Percentiles rank a stretch among this genome's conserved stretches.
These are phyloP conservation scores for Syzygium aqueum DNA, from an alignment of 345 rosid species.

Conservation along the genomic window DNA sequence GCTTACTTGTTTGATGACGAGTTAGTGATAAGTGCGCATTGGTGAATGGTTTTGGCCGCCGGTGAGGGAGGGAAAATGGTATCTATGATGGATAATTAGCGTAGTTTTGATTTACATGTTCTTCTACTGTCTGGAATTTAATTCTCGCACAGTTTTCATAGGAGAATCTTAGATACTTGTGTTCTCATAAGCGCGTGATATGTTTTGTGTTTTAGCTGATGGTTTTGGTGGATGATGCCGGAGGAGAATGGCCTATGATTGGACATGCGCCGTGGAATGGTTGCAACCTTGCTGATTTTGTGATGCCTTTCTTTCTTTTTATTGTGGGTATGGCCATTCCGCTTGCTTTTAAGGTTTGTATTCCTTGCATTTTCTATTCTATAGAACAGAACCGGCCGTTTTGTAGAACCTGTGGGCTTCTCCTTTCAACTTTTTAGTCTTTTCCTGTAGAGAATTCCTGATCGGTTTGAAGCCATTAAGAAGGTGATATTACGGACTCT, in stretches of 20 bases:
- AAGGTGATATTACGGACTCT: constrained; percentile 55
- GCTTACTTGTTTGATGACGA: background rate
- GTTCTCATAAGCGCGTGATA: background rate
- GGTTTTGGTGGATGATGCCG: constrained; percentile 89
- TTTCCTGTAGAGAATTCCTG: constrained; percentile 38
- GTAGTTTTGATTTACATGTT: background rate
- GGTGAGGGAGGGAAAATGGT: background rate
- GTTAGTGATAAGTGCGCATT: background rate
- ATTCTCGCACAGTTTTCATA: background rate
- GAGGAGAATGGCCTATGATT: constrained; percentile 83
- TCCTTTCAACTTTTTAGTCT: background rate
- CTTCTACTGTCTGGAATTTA: background rate
- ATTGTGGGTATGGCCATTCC: constrained; percentile 88
- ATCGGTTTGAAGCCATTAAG: constrained; percentile 30
- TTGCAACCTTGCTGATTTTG: constrained; percentile 89
- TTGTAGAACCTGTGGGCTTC: background rate
- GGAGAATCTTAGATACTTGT: background rate
- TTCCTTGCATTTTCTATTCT: background rate
- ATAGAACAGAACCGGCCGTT: background rate
- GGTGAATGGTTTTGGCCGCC: background rate
- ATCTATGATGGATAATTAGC: background rate
- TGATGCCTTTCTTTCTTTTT: constrained; percentile 90
- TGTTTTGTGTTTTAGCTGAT: constrained; percentile 36
- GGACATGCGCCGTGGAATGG: constrained; percentile 91
- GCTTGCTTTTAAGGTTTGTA: constrained; percentile 67